phyloP scores from a whole-genome alignment of 352 stramenopile genomes.

The Peronospora destructor region DNA sequence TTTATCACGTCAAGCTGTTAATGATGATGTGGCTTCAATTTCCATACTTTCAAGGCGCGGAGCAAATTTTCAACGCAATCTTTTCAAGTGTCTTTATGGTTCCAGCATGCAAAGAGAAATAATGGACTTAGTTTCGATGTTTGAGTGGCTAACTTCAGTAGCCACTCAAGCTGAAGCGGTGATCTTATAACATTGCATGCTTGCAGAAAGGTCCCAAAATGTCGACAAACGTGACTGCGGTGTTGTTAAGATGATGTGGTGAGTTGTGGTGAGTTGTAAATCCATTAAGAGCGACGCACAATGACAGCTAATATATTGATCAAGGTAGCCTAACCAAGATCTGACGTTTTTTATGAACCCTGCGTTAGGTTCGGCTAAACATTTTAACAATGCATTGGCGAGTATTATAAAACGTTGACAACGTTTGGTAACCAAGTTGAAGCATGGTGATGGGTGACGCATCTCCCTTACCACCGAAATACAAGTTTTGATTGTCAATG shows the following conservation, averaged over 20 bases:
- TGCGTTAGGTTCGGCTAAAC: too few species aligned
- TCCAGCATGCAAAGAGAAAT: constrained; percentile 36
- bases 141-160: neutral
- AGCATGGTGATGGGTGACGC: too few species aligned
- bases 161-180: neutral
- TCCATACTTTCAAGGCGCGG: constrained; percentile 82
- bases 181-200: neutral
- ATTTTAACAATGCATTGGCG: too few species aligned
- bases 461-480: too few species aligned
- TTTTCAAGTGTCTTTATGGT: constrained; percentile 75
- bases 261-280: neutral
- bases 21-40: constrained; percentile 87
- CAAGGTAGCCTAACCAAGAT: too few species aligned
- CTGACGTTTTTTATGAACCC: too few species aligned
- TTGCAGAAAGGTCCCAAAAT: constrained; percentile 2
- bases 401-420: too few species aligned
- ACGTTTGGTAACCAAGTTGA: too few species aligned
- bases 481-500: too few species aligned
- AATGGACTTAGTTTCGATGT: constrained; percentile 10
- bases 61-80: constrained; percentile 70
- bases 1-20: constrained; percentile 81
- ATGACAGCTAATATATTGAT: too few species aligned
- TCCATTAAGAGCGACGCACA: too few species aligned
- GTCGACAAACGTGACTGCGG: constrained; percentile 3
- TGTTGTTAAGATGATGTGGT: constrained; percentile 9